Base-by-base conservation (phyloP, 257 asterid genomes). In the Rhazya stricta region DNA sequence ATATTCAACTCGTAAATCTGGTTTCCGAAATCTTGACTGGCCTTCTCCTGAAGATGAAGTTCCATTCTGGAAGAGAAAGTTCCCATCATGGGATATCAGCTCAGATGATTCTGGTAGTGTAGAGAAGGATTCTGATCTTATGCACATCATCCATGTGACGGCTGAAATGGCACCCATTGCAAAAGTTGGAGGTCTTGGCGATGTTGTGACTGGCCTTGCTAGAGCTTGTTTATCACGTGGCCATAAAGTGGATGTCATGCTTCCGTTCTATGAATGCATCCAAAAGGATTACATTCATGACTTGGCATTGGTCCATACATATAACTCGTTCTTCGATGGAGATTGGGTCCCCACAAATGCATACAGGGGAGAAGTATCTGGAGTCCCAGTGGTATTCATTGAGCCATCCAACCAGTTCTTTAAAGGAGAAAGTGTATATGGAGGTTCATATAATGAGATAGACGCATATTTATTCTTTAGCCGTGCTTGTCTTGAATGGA, bases 81-180 rank as follows among this genome's bases (percentile, higher is more conserved):
- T 89, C 78, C 90, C 91, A 62, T 80, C 88, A 72, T 86, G 87
- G 89, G 88, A 90, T 70, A 71, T 84, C 62, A 79, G 70, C 76
- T 83, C 81, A 5, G 82, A 67, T 23, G 77, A 25, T 45, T 84
- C 85, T 71, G 66, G 53, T 71, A 79, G 69, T 73, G 80, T 84
- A 58, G 84, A 78, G 69, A 83, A 85, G 82, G 97, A 92, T 78
- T 82, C 96, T 43, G 88, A 90, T 77, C 84, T 67, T 29, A 80
- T 90, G 83, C 91, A 89, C 83, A 80, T 92, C 73, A 82, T 86
- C 80, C 98, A 90, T n/a, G 85, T 85, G 50, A 85, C 97, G 8
- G 97, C 94, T 73, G 98, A 92, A 86, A 84, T 92, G 96, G 94
- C 94, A 71, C 98, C 98, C 61, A 81, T 90, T 76, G 96, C 97